Base-by-base conservation (phyloP, 2,329 filamentous ascomycete genomes). In the Claviceps monticola region DNA sequence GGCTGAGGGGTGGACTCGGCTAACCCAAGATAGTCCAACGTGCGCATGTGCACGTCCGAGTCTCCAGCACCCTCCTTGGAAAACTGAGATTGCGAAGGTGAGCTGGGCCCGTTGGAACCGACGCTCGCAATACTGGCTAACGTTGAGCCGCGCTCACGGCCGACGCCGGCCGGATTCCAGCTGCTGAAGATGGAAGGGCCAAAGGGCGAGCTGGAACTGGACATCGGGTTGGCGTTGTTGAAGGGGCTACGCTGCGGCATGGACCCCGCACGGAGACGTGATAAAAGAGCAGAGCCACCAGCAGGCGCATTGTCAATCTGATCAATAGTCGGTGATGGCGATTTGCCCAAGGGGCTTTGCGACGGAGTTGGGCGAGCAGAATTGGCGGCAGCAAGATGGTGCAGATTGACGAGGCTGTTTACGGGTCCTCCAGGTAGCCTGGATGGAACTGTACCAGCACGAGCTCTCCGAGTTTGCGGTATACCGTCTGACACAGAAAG, bases 391-490 rank as follows among this genome's bases (percentile, higher is more conserved):
- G 84, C 76, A 60, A 79, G 60, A 19, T 70, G 64, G 11, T 83
- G 76, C 16, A 82, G 67, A 58, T 73, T 78, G 38, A 76, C 64
- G 51, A 83, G 66, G 29, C 78, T 76, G 61, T 76, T 83, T 53
- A 79, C 74, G 5, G 79, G 76, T 50, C 82, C 84, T 16, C 87
- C 85, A 34, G 90, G 89, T 65, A 98, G 94, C 56, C 91, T 80
- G 46, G 93, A 97, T 21, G 93, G 93, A n/a, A 98, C 83, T 3
- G 93, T 98, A 58, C 93, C 93, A 55, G 93, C 93, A 66, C 93
- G 82, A 59, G 88, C 85, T 64, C 93, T 83, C 57, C 93, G 82
- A 47, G 82, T 79, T 60, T 85, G 76, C 52, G 84, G 81, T 55
- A 84, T 65, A 53, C 74, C 76, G 57, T 83, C 78, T 57, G 84